Conservation (phyloP, 345 rosid species). For the Moricandia moricandioides region DNA sequence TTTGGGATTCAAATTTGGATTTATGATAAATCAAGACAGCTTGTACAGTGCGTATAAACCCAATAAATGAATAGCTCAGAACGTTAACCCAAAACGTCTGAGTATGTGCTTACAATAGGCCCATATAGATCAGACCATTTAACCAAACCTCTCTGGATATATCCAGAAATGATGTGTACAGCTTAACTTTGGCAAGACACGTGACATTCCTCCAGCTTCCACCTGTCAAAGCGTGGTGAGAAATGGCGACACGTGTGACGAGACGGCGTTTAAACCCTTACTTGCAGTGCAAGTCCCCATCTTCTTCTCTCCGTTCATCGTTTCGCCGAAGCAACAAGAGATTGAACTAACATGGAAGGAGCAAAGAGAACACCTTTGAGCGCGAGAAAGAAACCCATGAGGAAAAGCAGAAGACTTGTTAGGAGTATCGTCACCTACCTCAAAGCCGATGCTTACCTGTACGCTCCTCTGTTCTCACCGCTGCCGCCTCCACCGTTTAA, state of each 20-base stretch:
- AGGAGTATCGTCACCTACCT: conserved; percentile 40
- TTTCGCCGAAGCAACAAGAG: background rate
- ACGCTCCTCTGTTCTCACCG: conserved; percentile 39
- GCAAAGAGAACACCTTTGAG: background rate
- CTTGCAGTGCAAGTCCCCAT: background rate
- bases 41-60: too few species aligned
- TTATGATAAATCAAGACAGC: too few species aligned
- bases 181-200: conserved; percentile 4
- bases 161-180: background rate
- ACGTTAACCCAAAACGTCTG: background rate
- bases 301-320: background rate
- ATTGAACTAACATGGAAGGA: background rate
- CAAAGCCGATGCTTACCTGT: conserved; percentile 47
- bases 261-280: conserved; percentile 11
- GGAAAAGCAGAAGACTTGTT: conserved; percentile 33
- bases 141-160: background rate
- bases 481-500: background rate
- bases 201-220: conserved; percentile 1
- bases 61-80: background rate
- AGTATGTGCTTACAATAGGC: conserved; percentile 1
- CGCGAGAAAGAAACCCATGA: conserved; percentile 28
- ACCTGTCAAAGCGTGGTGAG: conserved; percentile 15
- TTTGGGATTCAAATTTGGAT: background rate
- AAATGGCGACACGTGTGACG: conserved; percentile 29
- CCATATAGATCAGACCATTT: background rate